phyloP scores from a whole-genome alignment of 768 basidiomycete genomes.

The Solioccasus polychromus region DNA sequence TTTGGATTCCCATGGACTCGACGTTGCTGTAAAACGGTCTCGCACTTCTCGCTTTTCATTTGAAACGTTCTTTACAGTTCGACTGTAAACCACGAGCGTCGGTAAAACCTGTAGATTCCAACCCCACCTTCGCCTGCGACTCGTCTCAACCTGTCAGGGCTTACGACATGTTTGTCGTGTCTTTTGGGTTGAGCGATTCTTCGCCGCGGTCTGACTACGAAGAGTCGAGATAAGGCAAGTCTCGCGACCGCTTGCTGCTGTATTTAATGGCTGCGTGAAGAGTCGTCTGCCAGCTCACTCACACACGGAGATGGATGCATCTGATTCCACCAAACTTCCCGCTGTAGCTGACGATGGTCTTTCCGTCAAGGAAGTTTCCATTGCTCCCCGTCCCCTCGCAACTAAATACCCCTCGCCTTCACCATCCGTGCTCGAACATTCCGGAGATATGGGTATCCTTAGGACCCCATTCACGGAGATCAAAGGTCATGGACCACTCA shows the following conservation, averaged over 20 bases:
- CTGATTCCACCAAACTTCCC: neutral
- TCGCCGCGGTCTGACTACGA: too few relatives aligned
- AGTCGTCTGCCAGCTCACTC: neutral
- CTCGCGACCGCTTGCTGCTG: neutral
- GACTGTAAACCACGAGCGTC: too few relatives aligned
- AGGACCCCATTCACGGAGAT: neutral
- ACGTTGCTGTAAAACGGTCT: neutral
- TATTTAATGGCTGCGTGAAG: conserved; percentile 1
- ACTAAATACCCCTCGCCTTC: conserved; percentile 1
- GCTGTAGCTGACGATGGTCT: neutral
- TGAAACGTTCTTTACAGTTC: neutral
- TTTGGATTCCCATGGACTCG: too few relatives aligned
- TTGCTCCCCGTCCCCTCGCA: conserved; percentile 2
- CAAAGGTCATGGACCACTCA: neutral
- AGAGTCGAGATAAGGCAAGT: conserved; percentile 2
- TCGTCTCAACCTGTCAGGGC: neutral
- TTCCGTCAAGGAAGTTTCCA: neutral
- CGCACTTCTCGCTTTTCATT: neutral
- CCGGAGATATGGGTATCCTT: conserved; percentile 1
- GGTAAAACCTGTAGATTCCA: too few relatives aligned
- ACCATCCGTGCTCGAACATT: conserved; percentile 1
- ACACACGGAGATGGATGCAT: conserved; percentile 1
- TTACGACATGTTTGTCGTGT: too few relatives aligned
- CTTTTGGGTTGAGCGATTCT: too few relatives aligned
- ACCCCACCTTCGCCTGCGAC: neutral